phyloP scores from a whole-genome alignment of 768 basidiomycete genomes.

The Amylocystis lapponica region DNA sequence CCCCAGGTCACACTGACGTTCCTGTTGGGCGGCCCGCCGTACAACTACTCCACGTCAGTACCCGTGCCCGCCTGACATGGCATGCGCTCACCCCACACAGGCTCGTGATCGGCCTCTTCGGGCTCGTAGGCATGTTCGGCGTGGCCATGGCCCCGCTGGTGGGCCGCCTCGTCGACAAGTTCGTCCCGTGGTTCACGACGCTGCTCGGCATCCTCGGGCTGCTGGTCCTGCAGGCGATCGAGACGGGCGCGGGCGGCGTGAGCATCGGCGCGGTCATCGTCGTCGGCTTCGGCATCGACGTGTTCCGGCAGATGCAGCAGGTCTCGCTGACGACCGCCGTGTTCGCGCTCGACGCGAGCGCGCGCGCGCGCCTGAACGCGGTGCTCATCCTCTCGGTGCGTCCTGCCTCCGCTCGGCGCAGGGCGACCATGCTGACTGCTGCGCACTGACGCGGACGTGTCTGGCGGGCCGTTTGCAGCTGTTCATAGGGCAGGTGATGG shows the following conservation, averaged over 20 bases:
- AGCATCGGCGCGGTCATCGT: slow-evolving; percentile 68
- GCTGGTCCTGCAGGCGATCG: slow-evolving; percentile 52
- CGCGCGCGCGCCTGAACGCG: slow-evolving; percentile 63
- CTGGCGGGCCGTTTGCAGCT: slow-evolving; percentile 27
- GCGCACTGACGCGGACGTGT: neutral
- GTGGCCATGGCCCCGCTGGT: slow-evolving; percentile 64
- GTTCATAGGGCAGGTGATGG: slow-evolving; percentile 80
- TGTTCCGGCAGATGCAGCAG: slow-evolving; percentile 69
- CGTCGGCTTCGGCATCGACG: slow-evolving; percentile 64
- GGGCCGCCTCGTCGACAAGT: slow-evolving; percentile 61
- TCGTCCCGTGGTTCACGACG: slow-evolving; percentile 76
- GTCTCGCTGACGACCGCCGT: slow-evolving; percentile 59
- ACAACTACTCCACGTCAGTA: slow-evolving; percentile 64
- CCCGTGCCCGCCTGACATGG: slow-evolving; percentile 1
- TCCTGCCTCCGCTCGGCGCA: neutral
- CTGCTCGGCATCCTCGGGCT: slow-evolving; percentile 46
- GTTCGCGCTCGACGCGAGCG: slow-evolving; percentile 16
- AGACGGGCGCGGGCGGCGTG: slow-evolving; percentile 64
- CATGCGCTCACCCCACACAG: slow-evolving; percentile 20
- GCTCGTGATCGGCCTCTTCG: slow-evolving; percentile 42
- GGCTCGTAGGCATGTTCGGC: slow-evolving; percentile 49
- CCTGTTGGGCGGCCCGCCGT: slow-evolving; percentile 70
- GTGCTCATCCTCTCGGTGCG: slow-evolving; percentile 64
- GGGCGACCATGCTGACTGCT: neutral
- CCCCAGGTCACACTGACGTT: slow-evolving; percentile 59